Percentiles rank a stretch among this genome's conserved stretches.
phyloP scores from a whole-genome alignment of 257 asterid species.

The Thymus mandschuricus region DNA sequence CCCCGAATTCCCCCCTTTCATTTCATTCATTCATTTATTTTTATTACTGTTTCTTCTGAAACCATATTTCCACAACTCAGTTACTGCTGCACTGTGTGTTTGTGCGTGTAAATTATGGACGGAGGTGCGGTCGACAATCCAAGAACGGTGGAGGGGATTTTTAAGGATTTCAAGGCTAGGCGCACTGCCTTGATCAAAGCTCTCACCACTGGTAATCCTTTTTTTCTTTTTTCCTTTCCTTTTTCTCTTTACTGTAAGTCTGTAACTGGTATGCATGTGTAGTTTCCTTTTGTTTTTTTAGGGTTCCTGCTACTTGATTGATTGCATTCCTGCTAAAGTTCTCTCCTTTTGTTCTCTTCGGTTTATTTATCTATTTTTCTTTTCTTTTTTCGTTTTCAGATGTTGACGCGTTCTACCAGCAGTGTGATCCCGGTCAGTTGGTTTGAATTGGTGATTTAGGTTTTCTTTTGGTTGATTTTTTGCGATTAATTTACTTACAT shows the following conservation, averaged over 20 bases:
- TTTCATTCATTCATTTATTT: too few relatives aligned
- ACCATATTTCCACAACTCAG: slow-evolving; percentile 23
- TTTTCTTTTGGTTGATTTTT: not conserved
- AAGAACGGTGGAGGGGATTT: slow-evolving; percentile 54
- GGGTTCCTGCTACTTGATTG: slow-evolving; percentile 36
- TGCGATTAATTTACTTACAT: not conserved
- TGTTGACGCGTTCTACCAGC: slow-evolving; percentile 52
- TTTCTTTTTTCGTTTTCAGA: slow-evolving; percentile 38
- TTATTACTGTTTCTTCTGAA: slow-evolving; percentile 19
- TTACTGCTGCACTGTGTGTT: slow-evolving; percentile 11
- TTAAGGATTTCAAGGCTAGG: slow-evolving; percentile 57
- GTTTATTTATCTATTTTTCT: slow-evolving; percentile 13
- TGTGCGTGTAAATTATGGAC: slow-evolving; percentile 35
- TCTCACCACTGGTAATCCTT: slow-evolving; percentile 48
- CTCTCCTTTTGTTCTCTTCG: slow-evolving; percentile 15
- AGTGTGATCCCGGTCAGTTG: slow-evolving; percentile 68
- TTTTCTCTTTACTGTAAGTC: not conserved
- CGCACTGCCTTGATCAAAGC: slow-evolving; percentile 61
- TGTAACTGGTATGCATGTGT: not conserved
- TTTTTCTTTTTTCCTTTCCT: not conserved
- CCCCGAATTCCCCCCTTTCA: slow-evolving; percentile 26
- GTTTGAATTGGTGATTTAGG: slow-evolving; percentile 3
- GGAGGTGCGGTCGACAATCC: slow-evolving; percentile 40
- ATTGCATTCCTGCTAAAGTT: slow-evolving; percentile 16
- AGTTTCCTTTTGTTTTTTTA: slow-evolving; percentile 8